A percentile compares a stretch with the other conserved stretches of the same genome.
phyloP scores from a whole-genome alignment of 805 yeast genomes.

The Ogataea saltuana region DNA sequence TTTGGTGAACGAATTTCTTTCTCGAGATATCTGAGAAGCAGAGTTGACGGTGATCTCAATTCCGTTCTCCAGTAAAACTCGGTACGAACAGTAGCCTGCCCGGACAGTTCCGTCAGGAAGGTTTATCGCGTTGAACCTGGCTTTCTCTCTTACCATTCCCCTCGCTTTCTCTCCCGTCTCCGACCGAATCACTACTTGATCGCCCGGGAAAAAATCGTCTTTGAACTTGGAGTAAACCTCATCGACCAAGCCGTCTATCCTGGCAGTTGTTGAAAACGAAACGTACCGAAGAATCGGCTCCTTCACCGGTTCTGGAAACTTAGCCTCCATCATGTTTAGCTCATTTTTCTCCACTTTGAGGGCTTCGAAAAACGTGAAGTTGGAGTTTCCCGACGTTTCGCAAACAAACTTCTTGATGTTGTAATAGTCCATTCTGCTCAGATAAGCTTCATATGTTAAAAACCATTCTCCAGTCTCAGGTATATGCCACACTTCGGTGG shows the following conservation, averaged over 20 bases:
- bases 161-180: conserved; percentile 45
- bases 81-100: conserved; percentile 62
- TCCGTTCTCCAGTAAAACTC: conserved; percentile 59
- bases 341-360: conserved; percentile 69
- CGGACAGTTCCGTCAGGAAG: conserved; percentile 37
- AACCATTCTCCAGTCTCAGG: conserved; percentile 92
- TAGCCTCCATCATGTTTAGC: conserved; percentile 64
- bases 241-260: conserved; percentile 87
- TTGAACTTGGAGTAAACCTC: conserved; percentile 77
- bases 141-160: conserved; percentile 82
- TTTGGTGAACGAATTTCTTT: conserved; percentile 84
- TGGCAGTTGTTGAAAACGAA: conserved; percentile 76
- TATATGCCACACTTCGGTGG: conserved; percentile 75
- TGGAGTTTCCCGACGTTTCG: conserved; percentile 92
- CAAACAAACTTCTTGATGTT: conserved; percentile 81
- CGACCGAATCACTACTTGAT: conserved; percentile 62
- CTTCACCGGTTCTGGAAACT: conserved; percentile 87
- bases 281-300: conserved; percentile 87
- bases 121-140: conserved; percentile 61
- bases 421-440: conserved; percentile 71
- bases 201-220: conserved; percentile 89
- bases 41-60: conserved; percentile 69
- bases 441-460: conserved; percentile 68
- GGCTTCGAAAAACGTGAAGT: conserved; percentile 90
- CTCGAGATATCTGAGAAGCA: conserved; percentile 66